Percentiles rank a stretch among this genome's conserved stretches.
These are phyloP conservation scores for Chrysoporthe puriensis DNA, from an alignment of 2,329 filamentous ascomycete genomes.

Conservation along the genomic window DNA sequence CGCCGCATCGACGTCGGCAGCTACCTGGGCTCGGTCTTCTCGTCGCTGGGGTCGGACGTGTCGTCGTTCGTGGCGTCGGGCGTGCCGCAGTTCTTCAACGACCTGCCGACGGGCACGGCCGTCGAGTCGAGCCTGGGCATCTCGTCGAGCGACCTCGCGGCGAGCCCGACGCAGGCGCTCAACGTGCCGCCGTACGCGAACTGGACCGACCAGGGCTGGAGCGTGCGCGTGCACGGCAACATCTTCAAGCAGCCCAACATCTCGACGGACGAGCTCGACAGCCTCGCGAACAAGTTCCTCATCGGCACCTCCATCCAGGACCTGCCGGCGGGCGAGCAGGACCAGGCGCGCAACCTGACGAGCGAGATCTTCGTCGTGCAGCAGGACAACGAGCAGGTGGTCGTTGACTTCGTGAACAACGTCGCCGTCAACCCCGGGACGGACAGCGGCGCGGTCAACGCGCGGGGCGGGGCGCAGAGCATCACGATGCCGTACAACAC, in stretches of 20 bases:
- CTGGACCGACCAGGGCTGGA: slow-evolving; percentile 79
- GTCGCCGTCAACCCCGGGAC: slow-evolving; percentile 54
- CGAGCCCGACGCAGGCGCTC: slow-evolving; percentile 69
- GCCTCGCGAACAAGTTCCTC: slow-evolving; percentile 72
- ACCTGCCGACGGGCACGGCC: slow-evolving; percentile 63
- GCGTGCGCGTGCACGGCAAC: slow-evolving; percentile 75
- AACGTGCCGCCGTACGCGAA: slow-evolving; percentile 77
- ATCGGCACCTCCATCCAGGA: slow-evolving; percentile 65
- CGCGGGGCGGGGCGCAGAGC: slow-evolving; percentile 64
- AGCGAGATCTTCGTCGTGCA: slow-evolving; percentile 76
- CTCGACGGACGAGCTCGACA: slow-evolving; percentile 64
- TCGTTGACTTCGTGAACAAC: slow-evolving; percentile 59
- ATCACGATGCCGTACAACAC: slow-evolving; percentile 68
- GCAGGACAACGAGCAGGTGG: slow-evolving; percentile 66
- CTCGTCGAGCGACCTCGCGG: slow-evolving; percentile 59
- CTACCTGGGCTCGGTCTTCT: slow-evolving; percentile 55
- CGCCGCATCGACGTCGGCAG: slow-evolving; percentile 47
- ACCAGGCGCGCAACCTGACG: slow-evolving; percentile 74
- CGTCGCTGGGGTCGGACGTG: slow-evolving; percentile 56
- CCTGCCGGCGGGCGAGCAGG: slow-evolving; percentile 61
- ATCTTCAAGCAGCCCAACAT: slow-evolving; percentile 80
- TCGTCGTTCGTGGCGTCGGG: slow-evolving; percentile 66
- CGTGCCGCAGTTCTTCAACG: slow-evolving; percentile 69
- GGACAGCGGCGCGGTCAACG: slow-evolving; percentile 55
- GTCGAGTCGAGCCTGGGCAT: slow-evolving; percentile 67